Percentiles rank a stretch among this genome's conserved stretches.
Evolutionary conservation across 441 rosid genomes (phyloP).

Genomic region (Brassica hybrid): DNA sequence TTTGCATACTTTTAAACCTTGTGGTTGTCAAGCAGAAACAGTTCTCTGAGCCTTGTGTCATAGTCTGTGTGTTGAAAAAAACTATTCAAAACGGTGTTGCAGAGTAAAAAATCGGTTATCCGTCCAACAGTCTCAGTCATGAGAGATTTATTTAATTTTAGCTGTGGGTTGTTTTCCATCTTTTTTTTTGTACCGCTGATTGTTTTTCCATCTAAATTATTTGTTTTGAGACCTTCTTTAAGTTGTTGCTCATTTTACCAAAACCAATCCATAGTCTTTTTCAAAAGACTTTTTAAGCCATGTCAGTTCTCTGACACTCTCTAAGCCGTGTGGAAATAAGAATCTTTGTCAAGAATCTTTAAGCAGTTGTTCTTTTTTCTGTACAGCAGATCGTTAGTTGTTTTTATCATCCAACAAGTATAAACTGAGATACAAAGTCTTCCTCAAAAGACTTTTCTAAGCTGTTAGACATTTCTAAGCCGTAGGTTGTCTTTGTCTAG

Average conservation of each 20-base stretch:
- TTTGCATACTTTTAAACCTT: neutral
- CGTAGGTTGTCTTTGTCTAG: neutral
- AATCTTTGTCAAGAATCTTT: neutral
- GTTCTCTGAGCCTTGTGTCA: no score
- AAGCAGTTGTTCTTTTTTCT: neutral
- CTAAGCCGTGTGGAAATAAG: neutral
- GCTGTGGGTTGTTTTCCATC: no score
- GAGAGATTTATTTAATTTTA: no score
- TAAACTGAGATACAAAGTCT: neutral
- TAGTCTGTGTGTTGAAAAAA: no score
- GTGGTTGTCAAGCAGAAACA: neutral
- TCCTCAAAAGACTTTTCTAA: neutral
- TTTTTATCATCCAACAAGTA: neutral
- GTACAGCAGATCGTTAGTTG: neutral
- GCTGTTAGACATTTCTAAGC: neutral
- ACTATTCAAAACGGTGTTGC: no score
- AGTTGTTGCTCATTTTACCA: neutral
- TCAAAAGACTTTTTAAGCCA: neutral
- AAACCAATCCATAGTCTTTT: neutral
- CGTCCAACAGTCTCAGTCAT: no score
- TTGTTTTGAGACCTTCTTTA: neutral
- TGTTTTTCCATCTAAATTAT: no score
- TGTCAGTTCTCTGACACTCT: neutral
- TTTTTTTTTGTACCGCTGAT: no score
- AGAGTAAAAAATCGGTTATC: no score